These are phyloP conservation scores for Sclerospora graminicola DNA, from an alignment of 352 stramenopile genomes.

Conservation along the genomic window DNA sequence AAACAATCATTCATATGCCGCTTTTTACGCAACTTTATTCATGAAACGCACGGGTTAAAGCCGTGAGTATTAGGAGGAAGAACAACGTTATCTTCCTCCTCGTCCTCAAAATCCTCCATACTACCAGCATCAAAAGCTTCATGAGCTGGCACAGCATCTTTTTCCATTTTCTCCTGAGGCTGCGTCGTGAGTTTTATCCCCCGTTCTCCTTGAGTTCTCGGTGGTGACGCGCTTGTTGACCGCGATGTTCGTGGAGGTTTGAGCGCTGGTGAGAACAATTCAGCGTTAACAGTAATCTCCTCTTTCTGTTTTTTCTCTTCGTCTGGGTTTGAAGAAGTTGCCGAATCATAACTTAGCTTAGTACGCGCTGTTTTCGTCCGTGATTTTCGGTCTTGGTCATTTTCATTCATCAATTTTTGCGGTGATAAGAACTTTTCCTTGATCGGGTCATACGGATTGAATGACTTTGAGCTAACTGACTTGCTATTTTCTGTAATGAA, in stretches of 20 bases:
- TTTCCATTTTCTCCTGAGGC: conserved; percentile 20
- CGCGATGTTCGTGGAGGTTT: conserved; percentile 39
- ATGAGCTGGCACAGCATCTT: conserved; percentile 17
- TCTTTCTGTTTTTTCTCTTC: conserved; percentile 11
- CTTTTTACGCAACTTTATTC: background rate
- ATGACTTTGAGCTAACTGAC: conserved; percentile 29
- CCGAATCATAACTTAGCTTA: conserved; percentile 16
- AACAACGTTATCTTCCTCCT: conserved; percentile 30
- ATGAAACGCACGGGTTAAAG: conserved; percentile 64
- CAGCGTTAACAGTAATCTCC: conserved; percentile 1
- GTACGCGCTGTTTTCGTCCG: conserved; percentile 18
- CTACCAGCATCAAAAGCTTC: conserved; percentile 1
- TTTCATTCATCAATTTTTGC: conserved; percentile 37
- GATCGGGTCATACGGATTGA: conserved; percentile 2
- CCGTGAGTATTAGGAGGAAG: conserved; percentile 34
- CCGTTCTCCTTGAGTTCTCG: conserved; percentile 17
- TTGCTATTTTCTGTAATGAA: conserved; percentile 32
- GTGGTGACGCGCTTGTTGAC: conserved; percentile 26
- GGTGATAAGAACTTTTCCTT: conserved; percentile 51
- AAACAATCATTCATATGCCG: background rate
- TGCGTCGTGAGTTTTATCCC: conserved; percentile 24
- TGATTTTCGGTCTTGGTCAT: conserved; percentile 8
- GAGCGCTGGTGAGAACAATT: conserved; percentile 64
- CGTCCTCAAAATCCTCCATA: conserved; percentile 18
- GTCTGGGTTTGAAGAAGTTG: background rate